These are phyloP conservation scores for Rhizopus stolonifer DNA, from an alignment of 371 early-diverging fungal species.

Conservation along the genomic window DNA sequence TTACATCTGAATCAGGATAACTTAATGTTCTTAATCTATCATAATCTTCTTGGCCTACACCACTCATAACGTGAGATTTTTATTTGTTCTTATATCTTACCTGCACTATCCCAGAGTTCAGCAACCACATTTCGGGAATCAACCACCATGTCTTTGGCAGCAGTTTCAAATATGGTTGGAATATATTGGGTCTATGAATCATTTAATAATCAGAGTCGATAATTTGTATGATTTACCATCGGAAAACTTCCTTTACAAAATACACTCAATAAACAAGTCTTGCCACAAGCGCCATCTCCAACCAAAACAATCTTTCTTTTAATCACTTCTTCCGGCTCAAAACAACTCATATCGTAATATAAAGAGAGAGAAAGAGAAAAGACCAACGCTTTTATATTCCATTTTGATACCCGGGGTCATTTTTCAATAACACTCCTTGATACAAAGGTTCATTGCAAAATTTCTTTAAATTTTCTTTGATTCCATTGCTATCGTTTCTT, in stretches of 20 bases:
- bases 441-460: not conserved
- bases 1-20: constrained; percentile 51
- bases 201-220: not conserved
- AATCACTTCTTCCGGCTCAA: constrained; percentile 17
- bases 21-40: constrained; percentile 53
- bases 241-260: constrained; percentile 61
- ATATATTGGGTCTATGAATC: constrained; percentile 25
- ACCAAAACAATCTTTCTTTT: constrained; percentile 69
- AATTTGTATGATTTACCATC: constrained; percentile 28
- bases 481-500: too few species aligned
- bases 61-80: too few species aligned
- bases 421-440: too few species aligned
- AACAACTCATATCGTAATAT: constrained; percentile 15
- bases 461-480: constrained; percentile 15
- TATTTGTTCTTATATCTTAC: constrained; percentile 11
- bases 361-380: not conserved
- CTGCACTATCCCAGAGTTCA: constrained; percentile 90
- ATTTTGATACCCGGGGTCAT: too few species aligned
- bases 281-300: constrained; percentile 72
- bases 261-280: constrained; percentile 60
- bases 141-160: constrained; percentile 71
- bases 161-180: constrained; percentile 81
- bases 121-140: constrained; percentile 72
- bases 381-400: too few species aligned
- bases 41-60: constrained; percentile 57